A percentile compares a stretch with the other conserved stretches of the same genome.
These are phyloP conservation scores for Penicillium bovifimosum DNA, from an alignment of 495 filamentous ascomycete species.

Conservation along the genomic window DNA sequence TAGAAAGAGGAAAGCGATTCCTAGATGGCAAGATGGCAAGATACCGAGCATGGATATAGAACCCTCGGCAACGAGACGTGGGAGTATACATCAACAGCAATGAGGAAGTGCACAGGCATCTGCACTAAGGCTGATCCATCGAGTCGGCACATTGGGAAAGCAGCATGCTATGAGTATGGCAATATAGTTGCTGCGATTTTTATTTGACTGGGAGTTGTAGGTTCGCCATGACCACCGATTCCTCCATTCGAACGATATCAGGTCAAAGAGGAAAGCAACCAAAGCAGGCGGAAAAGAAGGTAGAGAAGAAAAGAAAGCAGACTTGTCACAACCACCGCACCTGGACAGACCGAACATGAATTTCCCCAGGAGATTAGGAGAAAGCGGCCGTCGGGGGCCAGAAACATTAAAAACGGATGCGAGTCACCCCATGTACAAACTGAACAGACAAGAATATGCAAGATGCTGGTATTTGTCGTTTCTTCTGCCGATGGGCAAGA, in stretches of 20 bases:
- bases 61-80: constrained; percentile 1
- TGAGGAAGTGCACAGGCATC: background rate
- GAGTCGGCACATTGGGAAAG: background rate
- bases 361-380: background rate
- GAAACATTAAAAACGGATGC: constrained; percentile 37
- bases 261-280: constrained; percentile 8
- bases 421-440: constrained; percentile 39
- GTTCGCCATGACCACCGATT: background rate
- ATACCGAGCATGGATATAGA: constrained; percentile 7
- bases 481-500: constrained; percentile 32
- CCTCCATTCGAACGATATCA: constrained; percentile 5
- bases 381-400: constrained; percentile 8
- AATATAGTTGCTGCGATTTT: background rate
- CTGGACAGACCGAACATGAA: constrained; percentile 7
- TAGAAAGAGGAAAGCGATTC: constrained; percentile 7
- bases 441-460: constrained; percentile 40
- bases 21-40: constrained; percentile 10
- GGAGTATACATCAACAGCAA: constrained; percentile 7
- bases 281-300: constrained; percentile 9
- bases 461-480: constrained; percentile 41
- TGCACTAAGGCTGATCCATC: background rate
- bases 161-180: background rate
- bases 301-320: constrained; percentile 7
- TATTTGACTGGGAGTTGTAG: background rate
- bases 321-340: constrained; percentile 8